Evolutionary conservation across 164 flowering plant species (phyloP).

Genomic region (Chimonanthus salicifolius): DNA sequence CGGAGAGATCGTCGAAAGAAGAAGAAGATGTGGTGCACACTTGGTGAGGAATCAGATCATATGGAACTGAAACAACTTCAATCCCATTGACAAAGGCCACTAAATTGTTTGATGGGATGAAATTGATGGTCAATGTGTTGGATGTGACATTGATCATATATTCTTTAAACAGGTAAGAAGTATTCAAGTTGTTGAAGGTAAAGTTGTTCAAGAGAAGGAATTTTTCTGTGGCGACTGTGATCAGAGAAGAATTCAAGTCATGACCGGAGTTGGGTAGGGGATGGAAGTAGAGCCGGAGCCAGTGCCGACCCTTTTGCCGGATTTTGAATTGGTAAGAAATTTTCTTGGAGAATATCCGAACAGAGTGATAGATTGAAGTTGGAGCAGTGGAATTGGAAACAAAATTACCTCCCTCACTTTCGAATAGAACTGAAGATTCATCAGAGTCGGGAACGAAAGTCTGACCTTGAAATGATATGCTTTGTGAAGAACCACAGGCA

Average conservation of each 20-base stretch:
- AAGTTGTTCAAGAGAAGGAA: conserved; percentile 27
- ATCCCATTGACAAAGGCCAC: conserved; percentile 33
- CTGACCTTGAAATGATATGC: too few species aligned
- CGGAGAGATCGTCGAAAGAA: conserved; percentile 22
- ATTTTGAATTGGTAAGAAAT: too few species aligned
- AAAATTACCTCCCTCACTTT: too few species aligned
- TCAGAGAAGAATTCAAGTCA: conserved; percentile 16
- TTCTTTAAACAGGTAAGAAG: conserved; percentile 28
- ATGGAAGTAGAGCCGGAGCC: too few species aligned
- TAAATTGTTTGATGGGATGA: conserved; percentile 24
- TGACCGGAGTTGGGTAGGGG: conserved; percentile 10
- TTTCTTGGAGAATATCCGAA: too few species aligned
- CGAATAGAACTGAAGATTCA: too few species aligned
- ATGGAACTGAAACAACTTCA: conserved; percentile 31
- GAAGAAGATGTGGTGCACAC: conserved; percentile 10
- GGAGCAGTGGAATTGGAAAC: too few species aligned
- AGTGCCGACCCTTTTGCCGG: too few species aligned
- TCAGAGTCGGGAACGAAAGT: too few species aligned
- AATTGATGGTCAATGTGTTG: conserved; percentile 18
- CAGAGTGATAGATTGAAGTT: too few species aligned
- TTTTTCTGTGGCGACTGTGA: conserved; percentile 22
- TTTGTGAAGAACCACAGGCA: too few species aligned
- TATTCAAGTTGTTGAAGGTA: conserved; percentile 19
- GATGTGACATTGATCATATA: conserved; percentile 26
- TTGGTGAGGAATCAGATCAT: conserved; percentile 28